These are phyloP conservation scores for Waltiozyma sp. DNA, from an alignment of 1,139 yeast genomes.

Conservation along the genomic window DNA sequence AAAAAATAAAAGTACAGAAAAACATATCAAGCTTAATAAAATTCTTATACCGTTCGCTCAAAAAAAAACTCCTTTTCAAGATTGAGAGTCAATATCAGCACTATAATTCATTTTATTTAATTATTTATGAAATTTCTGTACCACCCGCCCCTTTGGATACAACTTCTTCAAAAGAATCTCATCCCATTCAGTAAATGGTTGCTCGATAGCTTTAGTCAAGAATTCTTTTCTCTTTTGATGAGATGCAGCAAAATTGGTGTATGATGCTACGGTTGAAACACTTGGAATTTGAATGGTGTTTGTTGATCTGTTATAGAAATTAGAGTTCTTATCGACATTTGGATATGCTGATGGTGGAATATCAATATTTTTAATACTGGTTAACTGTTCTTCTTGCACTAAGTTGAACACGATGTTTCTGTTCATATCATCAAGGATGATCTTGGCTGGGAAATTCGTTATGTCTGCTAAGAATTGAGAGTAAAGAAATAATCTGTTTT, in stretches of 20 bases:
- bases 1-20: no score
- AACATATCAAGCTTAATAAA: no score
- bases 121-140: not conserved
- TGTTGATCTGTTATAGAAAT: slow-evolving; percentile 16
- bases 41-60: no score
- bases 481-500: slow-evolving; percentile 19
- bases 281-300: slow-evolving; percentile 21
- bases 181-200: not conserved
- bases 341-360: slow-evolving; percentile 15
- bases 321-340: slow-evolving; percentile 12
- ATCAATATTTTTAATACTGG: slow-evolving; percentile 9
- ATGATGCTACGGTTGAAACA: slow-evolving; percentile 10
- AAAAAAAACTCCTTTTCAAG: no score
- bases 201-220: slow-evolving; percentile 5
- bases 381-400: slow-evolving; percentile 13
- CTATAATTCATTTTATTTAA: no score
- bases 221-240: slow-evolving; percentile 13
- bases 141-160: not conserved
- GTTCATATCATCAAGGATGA: slow-evolving; percentile 16
- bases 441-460: slow-evolving; percentile 20
- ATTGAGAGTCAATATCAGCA: no score
- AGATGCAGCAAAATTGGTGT: slow-evolving; percentile 13
- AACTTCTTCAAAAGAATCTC: not conserved
- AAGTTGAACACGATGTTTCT: slow-evolving; percentile 12
- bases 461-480: slow-evolving; percentile 21